Evolutionary conservation across 2,329 filamentous ascomycete genomes (phyloP), one percentile per base, ranked within the genome.

Genomic region (Claviceps monticola): DNA sequence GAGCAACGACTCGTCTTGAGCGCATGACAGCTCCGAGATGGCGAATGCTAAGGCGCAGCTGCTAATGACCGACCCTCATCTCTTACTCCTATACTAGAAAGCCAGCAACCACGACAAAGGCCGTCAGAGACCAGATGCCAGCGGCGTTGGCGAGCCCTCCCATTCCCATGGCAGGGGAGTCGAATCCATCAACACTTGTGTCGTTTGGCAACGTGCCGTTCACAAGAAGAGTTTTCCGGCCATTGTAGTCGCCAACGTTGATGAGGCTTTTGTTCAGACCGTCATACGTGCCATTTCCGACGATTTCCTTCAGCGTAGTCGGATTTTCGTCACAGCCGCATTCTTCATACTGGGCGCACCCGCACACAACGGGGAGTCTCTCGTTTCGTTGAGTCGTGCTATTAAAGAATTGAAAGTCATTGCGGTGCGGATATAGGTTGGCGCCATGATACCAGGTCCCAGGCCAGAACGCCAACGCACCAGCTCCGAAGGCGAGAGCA

Each of bases 201-300:
- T 79, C 80, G 57, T 85, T 84, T 34, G 82, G 78, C 3, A 91
- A 69, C 0, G 83, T 86, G n/a, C 87, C 87, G 63, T 89, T 88
- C 62, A 91, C 69, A 34, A 86, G 71, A 39, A 93, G 75, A 1
- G 78, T 83, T 55, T 74, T 50, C 73, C 67, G 39, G 46, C 56
- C 55, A 37, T 58, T 49, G 55, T 61, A 64, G 21, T 64, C 53
- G 2, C 75, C 78, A 1, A 90, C 75, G 13, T 71, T 75, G 52
- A 87, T 74, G 2, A 88, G 58, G 0, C 72, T 73, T 59, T 79
- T 73, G 68, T 88, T 83, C 50, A 86, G 69, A 2, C 62, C 67
- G 3, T 62, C 61, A 57, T 82, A 82, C 56, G 73, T 80, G 41
- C 81, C 82, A 62, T 84, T 76, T 51, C 83, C 84, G 44, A 90